Evolutionary conservation across 331 rosid genomes (phyloP), one percentile per base, ranked within the genome.

Genomic region (Quercus tomentella): DNA sequence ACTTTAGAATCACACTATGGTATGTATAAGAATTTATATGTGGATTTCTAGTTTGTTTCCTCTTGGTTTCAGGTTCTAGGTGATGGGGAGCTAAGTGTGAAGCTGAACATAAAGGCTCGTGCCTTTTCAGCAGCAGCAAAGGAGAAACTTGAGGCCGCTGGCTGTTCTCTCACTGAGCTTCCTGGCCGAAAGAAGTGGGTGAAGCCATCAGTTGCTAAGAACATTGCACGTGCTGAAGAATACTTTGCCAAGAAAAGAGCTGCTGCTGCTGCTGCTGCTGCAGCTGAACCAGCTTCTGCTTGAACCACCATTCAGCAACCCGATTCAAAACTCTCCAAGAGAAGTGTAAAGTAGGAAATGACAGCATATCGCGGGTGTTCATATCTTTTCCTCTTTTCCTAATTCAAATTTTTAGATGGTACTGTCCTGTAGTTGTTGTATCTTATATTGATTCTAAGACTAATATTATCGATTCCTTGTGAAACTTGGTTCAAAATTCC

Each of bases 111-210:
- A 70, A 96, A 90, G 85, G 99, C 99, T 10, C 90, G 97, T 12
- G 89, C 99, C 57, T 93, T 92, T 80, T 96, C 98, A 23, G 79
- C 92, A 15, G 76, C 97, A 0, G 99, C 98, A 2, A 93, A 93
- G 85, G 97, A 89, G 90, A 96, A 93, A 87, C 97, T 96, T 31
- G 97, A 93, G 87, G 84, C 86, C 56, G 87, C 76, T 55, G 99
- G 99, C 14, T 93, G 99, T 79, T 86, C 92, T 71, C 89, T 96
- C 76, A 89, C 92, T 5, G 89, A 88, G 57, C 83, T 96, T 75
- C 98, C 97, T 17, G 99, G 99, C 54, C 91, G 97, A 17, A 96
- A 96, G 95, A 96, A 96, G 83, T 96, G 98, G 99, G 92, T 96
- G 28, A 92, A 93, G 82, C 93, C 98, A 69, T 90, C 98, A 3